Base-by-base conservation (phyloP, 495 filamentous ascomycete species). In the Rhizodiscina lignyota region DNA sequence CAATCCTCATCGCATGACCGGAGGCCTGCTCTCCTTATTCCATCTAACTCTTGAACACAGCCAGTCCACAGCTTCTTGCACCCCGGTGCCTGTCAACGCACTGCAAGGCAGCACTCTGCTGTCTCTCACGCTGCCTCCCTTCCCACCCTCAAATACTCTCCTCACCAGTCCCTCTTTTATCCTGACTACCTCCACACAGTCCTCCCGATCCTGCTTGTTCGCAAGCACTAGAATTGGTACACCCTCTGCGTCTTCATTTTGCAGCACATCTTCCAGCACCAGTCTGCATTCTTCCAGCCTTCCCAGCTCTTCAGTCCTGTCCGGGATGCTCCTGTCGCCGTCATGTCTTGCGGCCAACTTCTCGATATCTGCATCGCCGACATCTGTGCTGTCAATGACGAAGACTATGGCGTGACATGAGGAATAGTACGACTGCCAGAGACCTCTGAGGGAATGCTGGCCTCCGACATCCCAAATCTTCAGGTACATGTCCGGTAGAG, bases 401-500 rank as follows among this genome's bases (percentile, higher is more conserved):
- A 94, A 97, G 36, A 97, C 82, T 50, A 97, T 94, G 30, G 89
- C 89, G 50, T 97, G 89, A 44, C 83, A 92, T 54, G 72, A 79
- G 17, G 72, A 63, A 62, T 94, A 97, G 59, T 97, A 97, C 53
- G 73, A 80, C 59, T 93, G 83, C 89, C 89, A 97, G 4, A 97
- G 76, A 39, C 77, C 75, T 32, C 89, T 79, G 51, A 97, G 71
- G 5, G 66, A 70, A 44, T 87, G 74, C 56, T 97, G 89, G 2
- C 89, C 89, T 37, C 89, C 89, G 2, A 97, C 81, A 56, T 97
- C 89, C 89, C 89, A 97, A 52, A 97, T 79, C 66, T 93, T 93
- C 48, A 97, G 68, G 63, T 94, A 93, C 73, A 93, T 81, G 48
- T 91, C 81, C 1, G 79, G 75, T 8, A 94, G 64, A 1, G 73